Conservation (phyloP, 2,329 filamentous ascomycete genomes). For the Fusarium citri region DNA sequence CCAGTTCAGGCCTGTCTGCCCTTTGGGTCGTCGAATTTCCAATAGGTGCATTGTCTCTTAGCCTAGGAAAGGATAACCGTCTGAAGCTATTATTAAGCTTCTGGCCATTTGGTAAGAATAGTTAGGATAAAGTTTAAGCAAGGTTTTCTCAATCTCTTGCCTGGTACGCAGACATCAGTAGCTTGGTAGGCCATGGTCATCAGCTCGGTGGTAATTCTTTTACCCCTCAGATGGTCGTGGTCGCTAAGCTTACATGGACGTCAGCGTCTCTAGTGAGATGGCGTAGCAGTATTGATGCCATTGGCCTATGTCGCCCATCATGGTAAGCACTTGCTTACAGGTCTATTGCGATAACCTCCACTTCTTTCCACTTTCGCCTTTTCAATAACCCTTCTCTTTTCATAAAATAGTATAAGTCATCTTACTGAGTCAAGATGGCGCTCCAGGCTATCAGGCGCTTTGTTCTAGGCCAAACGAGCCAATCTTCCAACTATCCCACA, state of each 20-base stretch:
- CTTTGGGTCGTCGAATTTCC: not conserved
- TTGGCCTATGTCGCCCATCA: not conserved
- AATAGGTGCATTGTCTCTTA: too few relatives aligned
- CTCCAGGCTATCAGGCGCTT: constrained; percentile 4
- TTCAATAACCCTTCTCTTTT: not conserved
- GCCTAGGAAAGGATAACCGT: too few relatives aligned
- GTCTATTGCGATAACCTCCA: not conserved
- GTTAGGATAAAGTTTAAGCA: too few relatives aligned
- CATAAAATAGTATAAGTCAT: fast-evolving
- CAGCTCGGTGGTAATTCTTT: not conserved
- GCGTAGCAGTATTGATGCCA: too few relatives aligned
- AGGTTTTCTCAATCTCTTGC: too few relatives aligned
- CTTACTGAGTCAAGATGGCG: not conserved
- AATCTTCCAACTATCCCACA: constrained; percentile 1
- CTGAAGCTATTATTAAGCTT: too few relatives aligned
- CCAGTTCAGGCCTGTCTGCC: not conserved
- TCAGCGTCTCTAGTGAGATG: not conserved
- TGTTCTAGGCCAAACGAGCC: constrained; percentile 8
- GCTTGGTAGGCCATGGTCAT: not conserved
- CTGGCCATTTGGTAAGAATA: too few relatives aligned
- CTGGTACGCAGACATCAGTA: too few relatives aligned
- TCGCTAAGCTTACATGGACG: not conserved
- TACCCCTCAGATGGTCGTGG: not conserved
- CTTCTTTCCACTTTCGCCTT: not conserved
- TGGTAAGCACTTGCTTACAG: not conserved